phyloP scores from a whole-genome alignment of 2,329 filamentous ascomycete genomes.

The Fusarium buxicola region DNA sequence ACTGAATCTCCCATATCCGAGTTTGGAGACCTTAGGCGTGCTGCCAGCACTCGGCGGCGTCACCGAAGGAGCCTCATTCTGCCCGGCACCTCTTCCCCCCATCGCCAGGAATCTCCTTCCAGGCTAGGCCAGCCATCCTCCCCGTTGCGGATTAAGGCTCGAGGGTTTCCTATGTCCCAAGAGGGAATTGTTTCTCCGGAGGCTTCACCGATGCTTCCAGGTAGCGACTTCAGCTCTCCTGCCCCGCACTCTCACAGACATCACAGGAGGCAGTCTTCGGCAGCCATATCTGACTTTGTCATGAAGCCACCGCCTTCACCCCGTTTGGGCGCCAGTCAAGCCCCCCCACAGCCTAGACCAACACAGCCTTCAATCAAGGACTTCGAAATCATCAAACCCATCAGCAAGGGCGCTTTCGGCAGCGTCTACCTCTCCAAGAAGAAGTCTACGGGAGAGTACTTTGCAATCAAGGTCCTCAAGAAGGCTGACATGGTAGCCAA shows the following conservation, averaged over 20 bases:
- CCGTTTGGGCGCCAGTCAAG: constrained; percentile 78
- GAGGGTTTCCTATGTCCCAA: constrained; percentile 67
- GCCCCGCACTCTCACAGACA: constrained; percentile 70
- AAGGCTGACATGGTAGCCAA: constrained; percentile 99
- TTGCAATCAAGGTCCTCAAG: constrained; percentile 97
- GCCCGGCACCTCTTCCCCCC: constrained; percentile 80
- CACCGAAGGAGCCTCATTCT: constrained; percentile 90
- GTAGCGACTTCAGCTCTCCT: constrained; percentile 84
- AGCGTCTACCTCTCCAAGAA: constrained; percentile 99
- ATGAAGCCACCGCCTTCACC: constrained; percentile 84
- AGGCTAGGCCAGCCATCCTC: constrained; percentile 83
- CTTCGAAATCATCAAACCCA: constrained; percentile 99
- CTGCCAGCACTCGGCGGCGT: constrained; percentile 82
- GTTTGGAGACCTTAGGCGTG: constrained; percentile 78
- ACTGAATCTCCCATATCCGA: constrained; percentile 94
- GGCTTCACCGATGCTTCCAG: constrained; percentile 86
- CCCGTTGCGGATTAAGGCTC: constrained; percentile 88
- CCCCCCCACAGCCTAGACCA: constrained; percentile 86
- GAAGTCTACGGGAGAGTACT: constrained; percentile 98
- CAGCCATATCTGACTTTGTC: constrained; percentile 77
- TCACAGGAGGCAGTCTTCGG: constrained; percentile 91
- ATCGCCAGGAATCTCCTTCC: constrained; percentile 89
- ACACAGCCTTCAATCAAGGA: constrained; percentile 98
- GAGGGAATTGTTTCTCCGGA: constrained; percentile 85
- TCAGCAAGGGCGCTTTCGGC: constrained; percentile 98